A percentile compares a stretch with the other conserved stretches of the same genome.
phyloP scores from a whole-genome alignment of 2,329 filamentous ascomycete species.

The Lachnellula subtilissima region DNA sequence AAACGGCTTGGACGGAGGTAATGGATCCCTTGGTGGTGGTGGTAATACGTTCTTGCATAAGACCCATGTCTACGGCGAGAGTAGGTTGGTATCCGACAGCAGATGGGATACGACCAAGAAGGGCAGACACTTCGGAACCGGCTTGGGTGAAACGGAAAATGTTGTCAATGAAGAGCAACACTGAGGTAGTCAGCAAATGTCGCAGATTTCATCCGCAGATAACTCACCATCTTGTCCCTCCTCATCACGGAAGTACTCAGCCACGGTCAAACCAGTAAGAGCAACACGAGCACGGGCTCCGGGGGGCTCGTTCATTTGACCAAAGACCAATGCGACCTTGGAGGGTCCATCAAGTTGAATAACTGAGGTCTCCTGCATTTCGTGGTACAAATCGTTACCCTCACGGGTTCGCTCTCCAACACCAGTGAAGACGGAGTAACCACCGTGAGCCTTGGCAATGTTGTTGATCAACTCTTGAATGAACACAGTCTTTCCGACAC shows the following conservation, averaged over 20 bases:
- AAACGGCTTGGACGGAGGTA: constrained; percentile 99
- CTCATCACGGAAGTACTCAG: constrained; percentile 74
- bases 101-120: constrained; percentile 99
- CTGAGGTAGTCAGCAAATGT: constrained; percentile 39
- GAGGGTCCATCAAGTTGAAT: constrained; percentile 99
- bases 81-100: constrained; percentile 99
- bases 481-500: constrained; percentile 99
- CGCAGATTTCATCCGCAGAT: not conserved
- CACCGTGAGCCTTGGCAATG: constrained; percentile 99
- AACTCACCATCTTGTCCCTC: constrained; percentile 79
- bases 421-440: constrained; percentile 99
- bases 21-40: constrained; percentile 99
- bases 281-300: constrained; percentile 99
- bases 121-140: constrained; percentile 99
- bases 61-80: constrained; percentile 97
- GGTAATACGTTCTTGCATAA: constrained; percentile 99
- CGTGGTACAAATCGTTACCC: constrained; percentile 99
- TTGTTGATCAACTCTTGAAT: constrained; percentile 99
- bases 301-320: constrained; percentile 99
- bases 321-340: constrained; percentile 98
- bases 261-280: constrained; percentile 75
- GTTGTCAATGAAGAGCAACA: constrained; percentile 99
- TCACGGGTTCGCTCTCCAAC: constrained; percentile 99
- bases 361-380: constrained; percentile 99
- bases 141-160: constrained; percentile 99